Conservation (phyloP, 225 moss, liverwort and hornwort genomes). For the Climacium dendroides region DNA sequence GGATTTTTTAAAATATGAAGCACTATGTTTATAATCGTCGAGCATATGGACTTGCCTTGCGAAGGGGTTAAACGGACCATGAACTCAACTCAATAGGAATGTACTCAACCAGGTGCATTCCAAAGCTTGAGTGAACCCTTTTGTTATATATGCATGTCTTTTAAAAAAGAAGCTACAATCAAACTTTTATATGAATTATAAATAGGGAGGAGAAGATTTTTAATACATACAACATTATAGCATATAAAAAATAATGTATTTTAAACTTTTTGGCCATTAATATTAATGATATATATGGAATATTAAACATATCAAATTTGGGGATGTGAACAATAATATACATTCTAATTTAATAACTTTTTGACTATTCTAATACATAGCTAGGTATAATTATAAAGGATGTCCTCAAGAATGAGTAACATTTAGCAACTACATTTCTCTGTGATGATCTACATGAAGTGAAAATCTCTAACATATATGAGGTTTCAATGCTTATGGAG, state of each 20-base stretch:
- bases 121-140: background rate
- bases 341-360: background rate
- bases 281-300: background rate
- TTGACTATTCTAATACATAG: background rate
- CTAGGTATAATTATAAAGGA: rapidly evolving
- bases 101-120: background rate
- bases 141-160: background rate
- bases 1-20: background rate
- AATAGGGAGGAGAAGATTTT: background rate
- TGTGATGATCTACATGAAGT: too few species aligned
- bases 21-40: rapidly evolving
- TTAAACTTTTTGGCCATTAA: background rate
- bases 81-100: background rate
- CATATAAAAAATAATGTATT: background rate
- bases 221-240: background rate
- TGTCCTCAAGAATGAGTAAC: background rate
- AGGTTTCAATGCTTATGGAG: background rate
- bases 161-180: background rate
- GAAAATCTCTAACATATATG: background rate
- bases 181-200: background rate
- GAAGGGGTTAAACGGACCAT: too few species aligned
- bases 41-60: too few species aligned
- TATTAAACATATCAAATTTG: background rate
- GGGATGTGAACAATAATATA: background rate
- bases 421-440: background rate